Evolutionary conservation across 2,329 filamentous ascomycete genomes (phyloP).

Genomic region (Hypoxylon sp.): DNA sequence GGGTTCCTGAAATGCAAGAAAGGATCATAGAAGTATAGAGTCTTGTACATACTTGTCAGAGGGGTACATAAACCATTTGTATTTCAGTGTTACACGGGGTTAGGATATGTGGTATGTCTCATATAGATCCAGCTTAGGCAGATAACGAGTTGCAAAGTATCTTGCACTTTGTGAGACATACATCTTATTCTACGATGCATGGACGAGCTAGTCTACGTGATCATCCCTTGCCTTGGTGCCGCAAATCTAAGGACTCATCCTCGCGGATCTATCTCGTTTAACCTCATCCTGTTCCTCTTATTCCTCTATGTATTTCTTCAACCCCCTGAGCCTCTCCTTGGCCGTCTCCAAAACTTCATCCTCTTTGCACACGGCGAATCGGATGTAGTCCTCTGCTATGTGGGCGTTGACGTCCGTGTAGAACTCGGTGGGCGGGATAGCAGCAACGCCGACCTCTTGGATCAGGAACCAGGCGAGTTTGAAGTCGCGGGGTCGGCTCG

Average conservation of each 20-base stretch:
- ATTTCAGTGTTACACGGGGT: background rate
- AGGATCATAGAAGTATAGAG: background rate
- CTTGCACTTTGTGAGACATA: too few relatives aligned
- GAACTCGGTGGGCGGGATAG: conserved; percentile 96
- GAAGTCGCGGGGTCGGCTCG: conserved; percentile 87
- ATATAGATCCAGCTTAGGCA: too few relatives aligned
- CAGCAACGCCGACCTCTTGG: conserved; percentile 92
- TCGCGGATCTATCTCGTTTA: conserved; percentile 3
- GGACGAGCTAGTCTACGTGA: too few relatives aligned
- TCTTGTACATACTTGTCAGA: background rate
- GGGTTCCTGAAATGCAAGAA: background rate
- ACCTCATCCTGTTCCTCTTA: conserved; percentile 8
- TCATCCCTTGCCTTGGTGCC: too few relatives aligned
- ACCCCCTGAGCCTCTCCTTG: conserved; percentile 74
- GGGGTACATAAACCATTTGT: background rate
- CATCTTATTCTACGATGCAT: too few relatives aligned
- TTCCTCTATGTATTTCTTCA: conserved; percentile 73
- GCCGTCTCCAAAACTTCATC: conserved; percentile 83
- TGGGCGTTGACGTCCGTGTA: conserved; percentile 86
- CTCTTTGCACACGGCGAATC: conserved; percentile 96
- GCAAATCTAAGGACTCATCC: background rate
- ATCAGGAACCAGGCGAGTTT: conserved; percentile 97
- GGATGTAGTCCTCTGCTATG: conserved; percentile 89
- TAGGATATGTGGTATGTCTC: background rate
- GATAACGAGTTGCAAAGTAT: background rate